Evolutionary conservation across 257 asterid species (phyloP).

Genomic region (Verbascum thapsus): DNA sequence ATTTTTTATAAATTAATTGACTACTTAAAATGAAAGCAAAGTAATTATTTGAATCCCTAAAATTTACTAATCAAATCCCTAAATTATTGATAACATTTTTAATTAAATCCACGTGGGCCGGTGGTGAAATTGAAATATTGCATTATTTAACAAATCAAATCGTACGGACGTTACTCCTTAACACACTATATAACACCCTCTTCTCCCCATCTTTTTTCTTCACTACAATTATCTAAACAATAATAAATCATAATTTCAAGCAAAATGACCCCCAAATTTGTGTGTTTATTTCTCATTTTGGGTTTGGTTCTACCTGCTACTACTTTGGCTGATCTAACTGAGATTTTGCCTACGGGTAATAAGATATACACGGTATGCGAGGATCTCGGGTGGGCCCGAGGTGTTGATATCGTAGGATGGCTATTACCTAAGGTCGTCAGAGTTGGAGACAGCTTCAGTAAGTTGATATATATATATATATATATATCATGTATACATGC

Average conservation of each 20-base stretch:
- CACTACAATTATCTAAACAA: not conserved
- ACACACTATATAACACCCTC: conserved; percentile 11
- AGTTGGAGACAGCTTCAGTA: not conserved
- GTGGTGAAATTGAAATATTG: too few species aligned
- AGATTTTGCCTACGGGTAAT: too few species aligned
- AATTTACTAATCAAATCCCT: too few species aligned
- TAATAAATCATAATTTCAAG: not conserved
- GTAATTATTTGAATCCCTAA: too few species aligned
- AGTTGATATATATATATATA: not conserved
- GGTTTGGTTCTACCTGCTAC: not conserved
- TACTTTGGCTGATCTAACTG: conserved; percentile 5
- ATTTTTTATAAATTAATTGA: too few species aligned
- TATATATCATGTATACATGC: not conserved
- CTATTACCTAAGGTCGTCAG: not conserved
- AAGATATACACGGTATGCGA: not conserved
- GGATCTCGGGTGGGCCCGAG: not conserved
- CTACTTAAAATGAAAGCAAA: too few species aligned
- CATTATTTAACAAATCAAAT: too few species aligned
- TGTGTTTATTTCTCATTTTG: not conserved
- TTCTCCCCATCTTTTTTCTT: not conserved
- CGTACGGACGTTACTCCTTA: too few species aligned
- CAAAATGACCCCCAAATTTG: not conserved
- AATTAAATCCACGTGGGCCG: too few species aligned
- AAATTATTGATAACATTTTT: too few species aligned
- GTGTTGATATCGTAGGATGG: not conserved